Conservation (phyloP, 2,329 filamentous ascomycete species). For the Mycosphaerelloides madeirae region DNA sequence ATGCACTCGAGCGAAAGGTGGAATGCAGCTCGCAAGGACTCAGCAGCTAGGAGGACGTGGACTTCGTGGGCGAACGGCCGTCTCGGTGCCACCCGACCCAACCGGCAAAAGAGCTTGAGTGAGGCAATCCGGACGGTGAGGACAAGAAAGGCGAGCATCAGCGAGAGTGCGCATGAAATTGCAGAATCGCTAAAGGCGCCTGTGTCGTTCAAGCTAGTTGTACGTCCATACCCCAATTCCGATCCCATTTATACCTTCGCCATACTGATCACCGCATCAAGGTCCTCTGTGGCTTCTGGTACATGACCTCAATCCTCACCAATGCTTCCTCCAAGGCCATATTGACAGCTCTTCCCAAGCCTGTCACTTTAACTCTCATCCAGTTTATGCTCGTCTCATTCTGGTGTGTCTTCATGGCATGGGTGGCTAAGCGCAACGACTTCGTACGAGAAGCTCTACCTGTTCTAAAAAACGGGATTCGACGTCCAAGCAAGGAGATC, state of each 20-base stretch:
- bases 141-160: conserved; percentile 70
- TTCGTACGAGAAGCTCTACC: conserved; percentile 66
- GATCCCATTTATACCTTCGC: not conserved
- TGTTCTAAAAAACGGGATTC: conserved; percentile 77
- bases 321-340: conserved; percentile 99
- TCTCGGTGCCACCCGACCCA: conserved; percentile 49
- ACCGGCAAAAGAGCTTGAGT: conserved; percentile 77
- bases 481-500: conserved; percentile 72
- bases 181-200: conserved; percentile 87
- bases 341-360: conserved; percentile 82
- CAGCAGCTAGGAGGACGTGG: conserved; percentile 37
- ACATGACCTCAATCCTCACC: conserved; percentile 88
- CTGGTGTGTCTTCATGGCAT: conserved; percentile 77
- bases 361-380: conserved; percentile 82
- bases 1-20: conserved; percentile 51
- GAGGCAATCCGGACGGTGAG: conserved; percentile 84
- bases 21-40: conserved; percentile 46
- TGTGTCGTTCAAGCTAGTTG: conserved; percentile 80
- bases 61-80: conserved; percentile 41
- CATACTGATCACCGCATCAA: conserved; percentile 40
- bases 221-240: conserved; percentile 44
- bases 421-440: conserved; percentile 69
- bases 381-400: conserved; percentile 91
- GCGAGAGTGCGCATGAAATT: conserved; percentile 88
- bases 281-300: conserved; percentile 86